Base-by-base conservation (phyloP, 2,329 filamentous ascomycete genomes). In the Diplodia mutila region DNA sequence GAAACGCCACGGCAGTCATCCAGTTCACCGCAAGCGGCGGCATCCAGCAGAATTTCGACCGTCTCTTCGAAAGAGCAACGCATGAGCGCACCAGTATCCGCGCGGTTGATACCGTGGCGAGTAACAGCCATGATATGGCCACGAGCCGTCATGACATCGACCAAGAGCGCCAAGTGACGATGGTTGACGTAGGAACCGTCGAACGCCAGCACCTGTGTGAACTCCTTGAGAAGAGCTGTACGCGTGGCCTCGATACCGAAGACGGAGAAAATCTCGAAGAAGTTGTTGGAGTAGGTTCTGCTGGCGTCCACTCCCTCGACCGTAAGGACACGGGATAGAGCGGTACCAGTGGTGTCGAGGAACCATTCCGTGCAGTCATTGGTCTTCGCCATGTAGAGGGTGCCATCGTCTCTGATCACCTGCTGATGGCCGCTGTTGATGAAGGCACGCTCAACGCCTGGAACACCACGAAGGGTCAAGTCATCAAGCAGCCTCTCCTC, bases 141-240 rank as follows among this genome's bases (percentile, higher is more conserved):
- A 75, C 95, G 89, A 75, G 96, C 93, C 32, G 94, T 97, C 95
- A 99, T 99, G 70, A 99, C 93, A 82, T 99, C 95, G 71, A 96
- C 93, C 65, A 99, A 86, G 42, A 99, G 88, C 57, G 94, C 92
- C 83, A 99, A 89, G 83, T 99, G 95, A 75, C 95, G 93, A 82
- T 98, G 93, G 80, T 99, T 99, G 86, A 99, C 95, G 79, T 99
- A 99, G 16, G 95, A 98, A 87, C 96, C 96, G 78, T 98, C 95
- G 78, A 99, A 99, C 29, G 95, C 94, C 83, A 99, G 82, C 77
- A 99, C 95, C 75, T 93, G 90, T 34, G 91, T 93, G 84, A 99
- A 81, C 78, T 99, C 96, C 69, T 91, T 90, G 72, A 97, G 89
- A 68, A 99, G 85, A 65, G 94, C 91, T 57, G 91, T 89, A 75